Percentiles rank a stretch among this genome's conserved stretches.
phyloP scores from a whole-genome alignment of 2,329 filamentous ascomycete genomes.

The Macrophomina phaseolina region DNA sequence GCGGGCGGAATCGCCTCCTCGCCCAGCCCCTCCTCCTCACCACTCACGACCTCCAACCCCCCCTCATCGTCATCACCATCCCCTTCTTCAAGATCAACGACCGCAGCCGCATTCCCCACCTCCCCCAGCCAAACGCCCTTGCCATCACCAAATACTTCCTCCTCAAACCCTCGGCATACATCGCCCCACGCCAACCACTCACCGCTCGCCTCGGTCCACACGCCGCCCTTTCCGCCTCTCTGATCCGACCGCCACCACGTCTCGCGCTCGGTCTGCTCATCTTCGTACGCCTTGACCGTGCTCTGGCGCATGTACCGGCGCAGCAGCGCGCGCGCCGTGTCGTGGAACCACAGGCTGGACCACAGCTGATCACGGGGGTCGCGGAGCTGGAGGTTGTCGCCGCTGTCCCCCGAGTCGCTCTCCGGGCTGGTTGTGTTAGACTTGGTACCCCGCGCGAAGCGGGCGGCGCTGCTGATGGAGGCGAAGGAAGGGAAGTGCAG shows the following conservation, averaged over 20 bases:
- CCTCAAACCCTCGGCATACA: slow-evolving; percentile 51
- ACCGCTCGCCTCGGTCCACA: slow-evolving; percentile 57
- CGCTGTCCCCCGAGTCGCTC: background rate
- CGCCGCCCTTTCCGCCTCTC: slow-evolving; percentile 58
- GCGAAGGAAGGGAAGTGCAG: slow-evolving; percentile 41
- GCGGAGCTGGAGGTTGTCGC: slow-evolving; percentile 29
- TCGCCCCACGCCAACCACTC: slow-evolving; percentile 58
- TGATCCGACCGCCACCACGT: slow-evolving; percentile 39
- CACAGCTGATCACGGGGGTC: slow-evolving; percentile 46
- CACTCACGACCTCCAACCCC: slow-evolving; percentile 25
- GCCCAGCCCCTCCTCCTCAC: slow-evolving; percentile 14
- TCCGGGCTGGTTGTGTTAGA: background rate
- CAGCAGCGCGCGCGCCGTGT: slow-evolving; percentile 55
- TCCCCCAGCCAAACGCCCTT: slow-evolving; percentile 45
- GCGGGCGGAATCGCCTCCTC: slow-evolving; percentile 5
- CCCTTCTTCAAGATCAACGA: slow-evolving; percentile 12
- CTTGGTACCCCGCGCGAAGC: background rate
- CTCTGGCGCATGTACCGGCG: slow-evolving; percentile 52
- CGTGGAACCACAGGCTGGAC: slow-evolving; percentile 57
- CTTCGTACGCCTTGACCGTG: slow-evolving; percentile 24
- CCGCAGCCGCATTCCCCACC: slow-evolving; percentile 16
- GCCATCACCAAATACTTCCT: slow-evolving; percentile 55
- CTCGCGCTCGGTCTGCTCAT: background rate
- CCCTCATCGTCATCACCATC: slow-evolving; percentile 24
- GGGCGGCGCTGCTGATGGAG: background rate